These are phyloP conservation scores for Heliamphora pulchella DNA, from an alignment of 179 eudicot genomes.

Conservation along the genomic window DNA sequence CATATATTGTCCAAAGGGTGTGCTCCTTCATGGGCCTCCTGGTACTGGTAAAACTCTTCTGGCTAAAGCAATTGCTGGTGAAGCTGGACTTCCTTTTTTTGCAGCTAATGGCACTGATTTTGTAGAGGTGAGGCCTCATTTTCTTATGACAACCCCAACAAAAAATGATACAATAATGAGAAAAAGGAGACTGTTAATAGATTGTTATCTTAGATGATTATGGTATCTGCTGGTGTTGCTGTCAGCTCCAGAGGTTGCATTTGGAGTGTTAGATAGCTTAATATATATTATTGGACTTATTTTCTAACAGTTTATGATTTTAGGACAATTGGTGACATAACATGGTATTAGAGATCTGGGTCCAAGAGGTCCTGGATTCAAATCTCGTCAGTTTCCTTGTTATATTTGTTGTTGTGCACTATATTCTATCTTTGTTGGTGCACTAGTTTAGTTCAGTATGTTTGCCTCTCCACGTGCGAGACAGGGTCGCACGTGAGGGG, in stretches of 20 bases:
- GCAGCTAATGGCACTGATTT: conserved; percentile 94
- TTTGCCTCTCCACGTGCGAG: no score
- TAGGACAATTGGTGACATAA: no score
- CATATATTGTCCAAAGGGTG: conserved; percentile 93
- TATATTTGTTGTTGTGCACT: no score
- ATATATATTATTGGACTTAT: no score
- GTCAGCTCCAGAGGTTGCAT: not conserved
- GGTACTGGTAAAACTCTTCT: no score
- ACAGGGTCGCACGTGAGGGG: no score
- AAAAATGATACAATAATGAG: not conserved
- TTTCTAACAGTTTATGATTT: no score
- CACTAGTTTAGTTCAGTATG: no score
- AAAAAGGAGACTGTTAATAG: not conserved
- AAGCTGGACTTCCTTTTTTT: conserved; percentile 91
- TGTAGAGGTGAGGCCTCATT: conserved; percentile 56
- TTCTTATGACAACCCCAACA: not conserved
- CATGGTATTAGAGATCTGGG: no score
- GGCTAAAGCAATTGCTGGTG: conserved; percentile 46
- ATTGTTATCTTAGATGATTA: not conserved
- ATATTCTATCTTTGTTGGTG: no score
- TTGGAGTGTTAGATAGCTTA: not conserved
- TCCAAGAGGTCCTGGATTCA: no score
- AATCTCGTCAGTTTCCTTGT: no score
- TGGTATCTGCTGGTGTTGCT: not conserved
- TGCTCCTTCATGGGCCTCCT: conserved; percentile 94